These are phyloP conservation scores for Hanseniaspora lindneri DNA, from an alignment of 805 yeast species.

Conservation along the genomic window DNA sequence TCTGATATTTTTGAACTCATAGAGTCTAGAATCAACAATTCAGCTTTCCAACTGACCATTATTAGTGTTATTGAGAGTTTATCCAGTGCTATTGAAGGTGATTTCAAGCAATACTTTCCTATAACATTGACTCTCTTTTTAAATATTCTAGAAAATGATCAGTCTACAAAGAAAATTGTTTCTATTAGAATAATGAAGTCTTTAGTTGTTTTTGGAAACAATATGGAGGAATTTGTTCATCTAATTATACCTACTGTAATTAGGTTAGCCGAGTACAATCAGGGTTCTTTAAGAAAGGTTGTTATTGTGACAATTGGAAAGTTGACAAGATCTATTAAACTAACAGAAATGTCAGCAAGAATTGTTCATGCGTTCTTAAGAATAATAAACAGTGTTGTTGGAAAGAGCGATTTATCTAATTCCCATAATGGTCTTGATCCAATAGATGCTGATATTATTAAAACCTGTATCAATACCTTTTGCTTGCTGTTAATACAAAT, in stretches of 20 bases:
- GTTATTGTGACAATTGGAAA: slow-evolving; percentile 79
- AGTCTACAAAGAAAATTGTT: slow-evolving; percentile 46
- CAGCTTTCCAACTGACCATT: slow-evolving; percentile 63
- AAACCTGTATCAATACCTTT: slow-evolving; percentile 63
- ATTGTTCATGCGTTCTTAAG: slow-evolving; percentile 78
- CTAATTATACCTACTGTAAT: slow-evolving; percentile 79
- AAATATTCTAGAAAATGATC: slow-evolving; percentile 63
- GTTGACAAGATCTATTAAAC: slow-evolving; percentile 54
- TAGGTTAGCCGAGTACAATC: slow-evolving; percentile 61
- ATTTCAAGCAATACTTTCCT: slow-evolving; percentile 74
- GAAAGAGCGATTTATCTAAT: slow-evolving; percentile 16
- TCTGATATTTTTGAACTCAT: slow-evolving; percentile 63
- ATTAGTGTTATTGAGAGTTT: slow-evolving; percentile 71
- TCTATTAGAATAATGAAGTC: slow-evolving; percentile 68
- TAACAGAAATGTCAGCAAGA: slow-evolving; percentile 81
- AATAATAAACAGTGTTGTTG: slow-evolving; percentile 34
- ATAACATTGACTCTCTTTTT: slow-evolving; percentile 64
- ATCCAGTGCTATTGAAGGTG: slow-evolving; percentile 79
- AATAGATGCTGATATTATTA: slow-evolving; percentile 47
- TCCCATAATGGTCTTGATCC: slow-evolving; percentile 1
- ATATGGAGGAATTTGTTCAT: slow-evolving; percentile 79
- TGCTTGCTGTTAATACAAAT: slow-evolving; percentile 68
- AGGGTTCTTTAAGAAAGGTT: slow-evolving; percentile 46
- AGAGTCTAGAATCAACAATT: slow-evolving; percentile 54
- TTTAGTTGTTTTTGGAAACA: slow-evolving; percentile 74